A percentile compares a stretch with the other conserved stretches of the same genome.
These are phyloP conservation scores for Mycosphaerelloides madeirae DNA, from an alignment of 2,329 filamentous ascomycete species.

Conservation along the genomic window DNA sequence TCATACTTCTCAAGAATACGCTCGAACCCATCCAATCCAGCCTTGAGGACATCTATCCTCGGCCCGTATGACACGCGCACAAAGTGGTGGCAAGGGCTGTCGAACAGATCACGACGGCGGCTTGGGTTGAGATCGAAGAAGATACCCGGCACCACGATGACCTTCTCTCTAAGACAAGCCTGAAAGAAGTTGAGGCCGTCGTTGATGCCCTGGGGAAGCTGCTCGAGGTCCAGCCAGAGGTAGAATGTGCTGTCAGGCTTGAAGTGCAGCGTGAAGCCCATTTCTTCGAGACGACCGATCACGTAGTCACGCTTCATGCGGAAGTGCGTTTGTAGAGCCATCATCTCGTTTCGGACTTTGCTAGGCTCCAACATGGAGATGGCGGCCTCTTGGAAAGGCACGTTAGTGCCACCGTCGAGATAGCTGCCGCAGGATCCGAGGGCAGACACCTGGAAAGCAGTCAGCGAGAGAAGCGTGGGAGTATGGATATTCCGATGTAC, in stretches of 20 bases:
- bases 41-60: constrained; percentile 70
- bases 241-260: constrained; percentile 93
- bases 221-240: constrained; percentile 66
- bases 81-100: constrained; percentile 88
- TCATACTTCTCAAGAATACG: constrained; percentile 66
- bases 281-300: constrained; percentile 69
- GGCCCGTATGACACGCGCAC: constrained; percentile 82
- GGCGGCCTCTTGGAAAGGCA: constrained; percentile 91
- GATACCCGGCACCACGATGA: constrained; percentile 94
- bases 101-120: constrained; percentile 83
- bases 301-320: constrained; percentile 90
- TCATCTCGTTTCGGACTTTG: constrained; percentile 80
- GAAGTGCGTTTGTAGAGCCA: constrained; percentile 84
- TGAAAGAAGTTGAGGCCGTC: constrained; percentile 97
- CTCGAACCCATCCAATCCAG: constrained; percentile 80
- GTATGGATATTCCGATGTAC: constrained; percentile 86
- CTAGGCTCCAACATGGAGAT: constrained; percentile 86
- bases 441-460: constrained; percentile 88
- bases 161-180: constrained; percentile 86
- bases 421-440: constrained; percentile 91
- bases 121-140: constrained; percentile 96
- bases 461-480: constrained; percentile 92
- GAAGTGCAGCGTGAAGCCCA: constrained; percentile 77
- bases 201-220: constrained; percentile 72
- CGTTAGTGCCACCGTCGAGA: constrained; percentile 89